Conservation (phyloP, 192 early-diverging fungal species). For the Coemansia sp. region DNA sequence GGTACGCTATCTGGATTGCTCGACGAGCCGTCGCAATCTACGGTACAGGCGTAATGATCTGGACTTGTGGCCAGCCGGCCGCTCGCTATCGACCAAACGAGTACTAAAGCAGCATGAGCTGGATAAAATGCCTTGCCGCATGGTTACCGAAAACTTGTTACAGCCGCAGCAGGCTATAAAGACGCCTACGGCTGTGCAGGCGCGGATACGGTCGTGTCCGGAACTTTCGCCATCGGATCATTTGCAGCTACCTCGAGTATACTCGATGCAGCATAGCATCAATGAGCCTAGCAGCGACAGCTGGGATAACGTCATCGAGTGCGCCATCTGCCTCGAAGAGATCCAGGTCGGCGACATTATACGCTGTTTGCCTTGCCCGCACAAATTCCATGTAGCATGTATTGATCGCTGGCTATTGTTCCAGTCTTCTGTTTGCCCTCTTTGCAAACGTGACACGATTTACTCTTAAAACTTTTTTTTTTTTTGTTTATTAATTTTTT, state of each 20-base stretch:
- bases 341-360: slow-evolving; percentile 33
- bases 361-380: slow-evolving; percentile 44
- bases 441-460: slow-evolving; percentile 48
- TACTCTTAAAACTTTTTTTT: too few species aligned
- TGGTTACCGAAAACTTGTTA: slow-evolving; percentile 4
- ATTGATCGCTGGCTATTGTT: slow-evolving; percentile 53
- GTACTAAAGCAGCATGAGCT: slow-evolving; percentile 38
- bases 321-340: slow-evolving; percentile 50
- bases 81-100: slow-evolving; percentile 8
- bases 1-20: slow-evolving; percentile 44
- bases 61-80: not conserved
- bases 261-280: slow-evolving; percentile 12
- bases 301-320: slow-evolving; percentile 17
- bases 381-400: slow-evolving; percentile 47
- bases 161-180: not conserved
- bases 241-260: slow-evolving; percentile 1
- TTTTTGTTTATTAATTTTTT: too few species aligned
- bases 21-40: too few species aligned
- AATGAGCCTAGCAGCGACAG: not conserved
- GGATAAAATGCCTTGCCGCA: slow-evolving; percentile 34
- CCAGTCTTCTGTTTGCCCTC: slow-evolving; percentile 50
- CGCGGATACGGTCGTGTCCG: not conserved
- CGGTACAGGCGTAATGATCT: not conserved
- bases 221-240: not conserved
- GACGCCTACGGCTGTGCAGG: too few species aligned